A percentile compares a stretch with the other conserved stretches of the same genome.
Evolutionary conservation across 2,329 filamentous ascomycete species (phyloP).

Genomic region (Aspergillus texensis): DNA sequence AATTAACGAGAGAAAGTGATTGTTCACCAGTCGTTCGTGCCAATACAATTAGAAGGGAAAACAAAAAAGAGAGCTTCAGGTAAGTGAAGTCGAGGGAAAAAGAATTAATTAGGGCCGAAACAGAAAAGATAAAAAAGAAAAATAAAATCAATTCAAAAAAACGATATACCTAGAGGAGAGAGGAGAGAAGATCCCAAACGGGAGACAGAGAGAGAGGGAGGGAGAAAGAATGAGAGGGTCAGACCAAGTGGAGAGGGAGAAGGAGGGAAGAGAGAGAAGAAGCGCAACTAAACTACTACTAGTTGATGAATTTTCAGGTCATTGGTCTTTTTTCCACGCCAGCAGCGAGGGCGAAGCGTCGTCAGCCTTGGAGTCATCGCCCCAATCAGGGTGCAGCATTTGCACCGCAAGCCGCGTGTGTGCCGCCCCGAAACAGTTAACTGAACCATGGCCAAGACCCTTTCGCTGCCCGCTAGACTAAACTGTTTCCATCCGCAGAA

Average conservation of each 20-base stretch:
- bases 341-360: conserved; percentile 34
- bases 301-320: conserved; percentile 13
- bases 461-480: conserved; percentile 17
- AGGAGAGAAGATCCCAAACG: conserved; percentile 18
- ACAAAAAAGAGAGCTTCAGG: conserved; percentile 3
- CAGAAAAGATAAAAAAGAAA: background rate
- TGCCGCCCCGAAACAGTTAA: conserved; percentile 32
- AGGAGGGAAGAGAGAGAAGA: conserved; percentile 14
- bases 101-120: conserved; percentile 4
- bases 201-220: conserved; percentile 5
- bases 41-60: background rate
- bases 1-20: conserved; percentile 3
- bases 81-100: background rate
- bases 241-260: conserved; percentile 17
- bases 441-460: conserved; percentile 33
- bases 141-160: conserved; percentile 7
- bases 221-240: conserved; percentile 14
- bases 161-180: conserved; percentile 1
- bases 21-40: background rate
- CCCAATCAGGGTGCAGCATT: conserved; percentile 39
- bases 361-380: conserved; percentile 36
- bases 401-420: conserved; percentile 40
- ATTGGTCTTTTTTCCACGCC: conserved; percentile 22
- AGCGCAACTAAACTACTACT: conserved; percentile 3
- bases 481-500: conserved; percentile 2